Percentiles rank a stretch among this genome's conserved stretches.
phyloP scores from a whole-genome alignment of 345 rosid species.

The Tarenaya hassleriana region DNA sequence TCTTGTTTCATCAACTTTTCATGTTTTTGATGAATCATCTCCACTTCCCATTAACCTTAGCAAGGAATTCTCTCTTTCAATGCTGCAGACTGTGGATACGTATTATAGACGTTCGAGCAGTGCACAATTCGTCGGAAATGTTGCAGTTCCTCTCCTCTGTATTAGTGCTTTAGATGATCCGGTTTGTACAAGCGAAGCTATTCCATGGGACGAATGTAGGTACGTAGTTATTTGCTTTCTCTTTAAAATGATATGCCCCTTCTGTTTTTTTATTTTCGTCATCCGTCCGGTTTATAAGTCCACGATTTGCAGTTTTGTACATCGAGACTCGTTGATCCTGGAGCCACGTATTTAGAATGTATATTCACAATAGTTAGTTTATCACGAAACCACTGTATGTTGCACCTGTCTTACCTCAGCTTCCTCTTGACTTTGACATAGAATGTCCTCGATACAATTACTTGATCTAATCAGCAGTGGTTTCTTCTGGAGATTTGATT shows the following conservation, averaged over 20 bases:
- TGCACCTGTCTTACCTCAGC: too few relatives aligned
- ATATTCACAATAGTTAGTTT: too few relatives aligned
- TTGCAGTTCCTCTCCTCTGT: conserved; percentile 75
- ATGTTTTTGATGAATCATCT: conserved; percentile 1
- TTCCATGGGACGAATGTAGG: conserved; percentile 99
- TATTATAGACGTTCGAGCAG: conserved; percentile 83
- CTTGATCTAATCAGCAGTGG: too few relatives aligned
- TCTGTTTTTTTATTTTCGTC: neutral
- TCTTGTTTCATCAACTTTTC: neutral
- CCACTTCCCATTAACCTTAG: conserved; percentile 1
- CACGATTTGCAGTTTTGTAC: too few relatives aligned
- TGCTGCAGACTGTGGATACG: conserved; percentile 74
- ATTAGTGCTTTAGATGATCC: conserved; percentile 90
- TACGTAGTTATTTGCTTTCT: conserved; percentile 18
- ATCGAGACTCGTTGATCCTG: too few relatives aligned
- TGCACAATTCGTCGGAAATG: conserved; percentile 49
- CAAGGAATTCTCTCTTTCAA: conserved; percentile 15
- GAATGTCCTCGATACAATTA: too few relatives aligned
- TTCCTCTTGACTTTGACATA: too few relatives aligned
- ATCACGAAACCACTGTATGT: too few relatives aligned
- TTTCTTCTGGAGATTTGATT: too few relatives aligned
- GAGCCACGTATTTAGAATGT: too few relatives aligned
- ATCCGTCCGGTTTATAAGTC: too few relatives aligned
- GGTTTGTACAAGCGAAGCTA: conserved; percentile 84
- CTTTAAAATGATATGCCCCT: conserved; percentile 1